Base-by-base conservation (phyloP, 2,329 filamentous ascomycete species). In the Penicillium sp. region DNA sequence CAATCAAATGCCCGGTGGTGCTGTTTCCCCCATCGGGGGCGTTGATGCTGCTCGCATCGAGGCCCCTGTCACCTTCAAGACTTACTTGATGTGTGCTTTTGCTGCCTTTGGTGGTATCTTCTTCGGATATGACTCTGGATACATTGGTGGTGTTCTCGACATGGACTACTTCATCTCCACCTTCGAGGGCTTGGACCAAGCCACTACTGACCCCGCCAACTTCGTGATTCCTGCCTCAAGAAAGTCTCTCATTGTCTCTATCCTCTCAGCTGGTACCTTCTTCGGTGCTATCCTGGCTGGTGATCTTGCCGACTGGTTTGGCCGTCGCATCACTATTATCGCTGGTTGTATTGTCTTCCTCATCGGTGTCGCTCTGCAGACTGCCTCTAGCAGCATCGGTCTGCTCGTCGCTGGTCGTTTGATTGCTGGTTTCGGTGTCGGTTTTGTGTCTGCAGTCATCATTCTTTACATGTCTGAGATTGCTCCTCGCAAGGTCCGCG, bases 401-500 rank as follows among this genome's bases (percentile, higher is more conserved):
- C 79, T 86, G 60, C 85, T 92, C 58, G 87, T 90, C 22, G 83
- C 84, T 56, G 90, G 90, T 72, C 89, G 90, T 82, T 77, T 92
- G 56, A 77, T 93, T 66, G 87, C 89, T 48, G 90, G 90, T 73
- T 73, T 91, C 55, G 90, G 90, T 81, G 89, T 92, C 67, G 90
- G 90, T 70, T 91, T 91, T 72, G 88, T 90, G 65, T 91, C 88
- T 9, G 88, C 90, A 68, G 86, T 91, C 68, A 86, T 92, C 74
- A 90, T 92, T 70, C 81, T 92, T 59, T 93, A 95, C 84, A 93
- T 95, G 90, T 91, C 88, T 48, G 90, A 93, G 77, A 90, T 93
- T 71, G 74, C 76, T 37, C 88, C 88, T 57, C 84, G 83, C 74
- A 90, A 90, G 74, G 87, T 95, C 63, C 86, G 90, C 69, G 90